phyloP scores from a whole-genome alignment of 1,284 basidiomycete species.

The Coriolopsis trogii region DNA sequence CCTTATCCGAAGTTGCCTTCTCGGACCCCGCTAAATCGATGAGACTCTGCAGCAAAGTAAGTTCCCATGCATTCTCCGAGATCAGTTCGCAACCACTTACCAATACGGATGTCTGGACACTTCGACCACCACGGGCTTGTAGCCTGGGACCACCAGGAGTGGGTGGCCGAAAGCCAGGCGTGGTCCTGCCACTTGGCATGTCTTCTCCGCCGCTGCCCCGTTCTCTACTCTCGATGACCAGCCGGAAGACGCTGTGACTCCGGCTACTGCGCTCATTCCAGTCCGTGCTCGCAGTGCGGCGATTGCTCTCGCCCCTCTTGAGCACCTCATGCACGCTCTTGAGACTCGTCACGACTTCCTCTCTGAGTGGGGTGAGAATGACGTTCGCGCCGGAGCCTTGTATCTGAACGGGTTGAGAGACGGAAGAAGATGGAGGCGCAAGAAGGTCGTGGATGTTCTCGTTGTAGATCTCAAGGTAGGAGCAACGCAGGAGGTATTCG shows the following conservation, averaged over 20 bases:
- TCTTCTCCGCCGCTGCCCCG: slow-evolving; percentile 49
- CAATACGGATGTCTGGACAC: slow-evolving; percentile 81
- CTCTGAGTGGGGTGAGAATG: slow-evolving; percentile 74
- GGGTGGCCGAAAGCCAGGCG: slow-evolving; percentile 61
- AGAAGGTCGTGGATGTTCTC: slow-evolving; percentile 90
- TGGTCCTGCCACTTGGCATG: slow-evolving; percentile 49
- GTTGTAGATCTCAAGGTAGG: slow-evolving; percentile 97
- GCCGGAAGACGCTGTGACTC: slow-evolving; percentile 90
- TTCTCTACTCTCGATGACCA: slow-evolving; percentile 84
- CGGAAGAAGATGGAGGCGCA: slow-evolving; percentile 70
- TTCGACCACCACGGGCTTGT: slow-evolving; percentile 72
- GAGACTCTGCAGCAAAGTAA: slow-evolving; percentile 55
- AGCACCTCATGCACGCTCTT: slow-evolving; percentile 87
- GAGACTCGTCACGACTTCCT: slow-evolving; percentile 91
- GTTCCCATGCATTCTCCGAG: neutral
- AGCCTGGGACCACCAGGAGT: slow-evolving; percentile 67
- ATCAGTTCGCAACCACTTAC: slow-evolving; percentile 44
- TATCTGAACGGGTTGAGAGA: slow-evolving; percentile 67
- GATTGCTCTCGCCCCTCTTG: slow-evolving; percentile 82
- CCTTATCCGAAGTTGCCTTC: slow-evolving; percentile 92
- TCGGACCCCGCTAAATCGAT: slow-evolving; percentile 98
- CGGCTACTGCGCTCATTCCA: slow-evolving; percentile 96
- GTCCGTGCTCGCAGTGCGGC: slow-evolving; percentile 93
- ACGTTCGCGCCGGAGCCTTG: slow-evolving; percentile 63
- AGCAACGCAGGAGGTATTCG: slow-evolving; percentile 93